These are phyloP conservation scores for Corynespora cassiicola DNA, from an alignment of 2,329 filamentous ascomycete genomes.

Conservation along the genomic window DNA sequence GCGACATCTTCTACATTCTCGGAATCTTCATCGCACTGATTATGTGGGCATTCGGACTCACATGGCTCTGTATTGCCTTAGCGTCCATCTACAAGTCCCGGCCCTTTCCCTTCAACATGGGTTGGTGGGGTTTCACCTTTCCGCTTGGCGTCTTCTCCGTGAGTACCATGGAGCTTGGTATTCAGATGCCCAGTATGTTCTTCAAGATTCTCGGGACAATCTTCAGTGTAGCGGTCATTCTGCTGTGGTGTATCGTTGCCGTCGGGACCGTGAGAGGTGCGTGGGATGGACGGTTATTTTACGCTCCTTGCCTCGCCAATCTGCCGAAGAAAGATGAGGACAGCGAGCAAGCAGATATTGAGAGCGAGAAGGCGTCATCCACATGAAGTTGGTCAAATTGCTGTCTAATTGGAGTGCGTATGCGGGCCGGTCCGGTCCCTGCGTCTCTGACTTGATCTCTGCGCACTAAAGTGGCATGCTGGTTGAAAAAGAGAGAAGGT, in stretches of 20 bases:
- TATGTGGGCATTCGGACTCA: slow-evolving; percentile 64
- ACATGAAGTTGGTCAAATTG: too few species aligned
- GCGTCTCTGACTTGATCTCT: too few species aligned
- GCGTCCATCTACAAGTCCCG: slow-evolving; percentile 53
- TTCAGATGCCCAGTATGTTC: slow-evolving; percentile 61
- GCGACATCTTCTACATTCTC: slow-evolving; percentile 65
- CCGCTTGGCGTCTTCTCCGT: slow-evolving; percentile 64
- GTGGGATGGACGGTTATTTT: slow-evolving; percentile 58
- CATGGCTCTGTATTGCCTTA: slow-evolving; percentile 63
- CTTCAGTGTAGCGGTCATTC: slow-evolving; percentile 57
- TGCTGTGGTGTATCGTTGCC: slow-evolving; percentile 64
- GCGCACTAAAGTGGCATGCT: too few species aligned
- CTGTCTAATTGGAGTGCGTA: too few species aligned
- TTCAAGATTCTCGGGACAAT: slow-evolving; percentile 65
- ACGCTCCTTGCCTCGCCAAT: slow-evolving; percentile 59
- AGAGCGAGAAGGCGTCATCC: slow-evolving; percentile 21
- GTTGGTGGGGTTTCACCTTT: slow-evolving; percentile 69
- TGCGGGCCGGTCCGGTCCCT: too few species aligned
- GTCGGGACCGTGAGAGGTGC: slow-evolving; percentile 57
- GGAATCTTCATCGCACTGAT: slow-evolving; percentile 61
- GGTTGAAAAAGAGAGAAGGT: too few species aligned
- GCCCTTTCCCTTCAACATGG: slow-evolving; percentile 66
- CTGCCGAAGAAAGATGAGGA: slow-evolving; percentile 28
- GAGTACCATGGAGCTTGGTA: slow-evolving; percentile 55
- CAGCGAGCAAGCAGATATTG: slow-evolving; percentile 13